Conservation (phyloP, 2,329 filamentous ascomycete species). For the Coleophoma cylindrospora region DNA sequence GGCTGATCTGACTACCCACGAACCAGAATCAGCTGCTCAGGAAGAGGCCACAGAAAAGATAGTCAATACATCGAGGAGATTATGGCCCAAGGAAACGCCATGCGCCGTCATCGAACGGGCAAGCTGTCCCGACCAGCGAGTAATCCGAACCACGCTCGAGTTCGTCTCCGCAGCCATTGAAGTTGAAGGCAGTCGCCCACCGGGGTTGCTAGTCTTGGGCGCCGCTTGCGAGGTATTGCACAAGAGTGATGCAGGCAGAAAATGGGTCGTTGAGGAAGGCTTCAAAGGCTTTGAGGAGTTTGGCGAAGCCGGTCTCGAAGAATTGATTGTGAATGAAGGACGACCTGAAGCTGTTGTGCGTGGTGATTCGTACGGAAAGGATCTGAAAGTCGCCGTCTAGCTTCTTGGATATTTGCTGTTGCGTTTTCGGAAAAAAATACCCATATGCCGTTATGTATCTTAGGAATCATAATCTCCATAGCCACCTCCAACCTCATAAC, state of each 20-base stretch:
- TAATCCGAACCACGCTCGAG: conserved; percentile 81
- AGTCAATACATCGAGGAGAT: conserved; percentile 24
- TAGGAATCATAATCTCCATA: background rate
- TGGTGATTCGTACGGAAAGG: conserved; percentile 4
- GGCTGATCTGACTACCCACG: conserved; percentile 53
- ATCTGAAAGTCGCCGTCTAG: conserved; percentile 6
- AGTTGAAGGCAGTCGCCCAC: conserved; percentile 81
- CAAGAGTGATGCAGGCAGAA: conserved; percentile 47
- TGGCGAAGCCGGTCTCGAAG: conserved; percentile 11
- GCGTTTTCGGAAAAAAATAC: background rate
- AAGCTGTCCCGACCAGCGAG: conserved; percentile 88
- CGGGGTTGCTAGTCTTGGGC: conserved; percentile 83
- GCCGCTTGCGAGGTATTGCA: conserved; percentile 76
- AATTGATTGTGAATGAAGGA: background rate
- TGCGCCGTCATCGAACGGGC: conserved; percentile 93
- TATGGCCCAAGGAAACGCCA: conserved; percentile 75
- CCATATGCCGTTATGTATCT: background rate
- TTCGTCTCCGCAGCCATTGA: conserved; percentile 80
- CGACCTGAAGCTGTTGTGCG: too few species aligned
- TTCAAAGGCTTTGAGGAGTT: conserved; percentile 64
- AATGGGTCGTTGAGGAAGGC: conserved; percentile 85
- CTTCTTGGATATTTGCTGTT: too few species aligned
- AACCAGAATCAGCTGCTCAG: conserved; percentile 25
- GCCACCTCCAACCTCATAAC: background rate
- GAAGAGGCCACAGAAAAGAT: conserved; percentile 27